Evolutionary conservation across 108 stramenopile species (phyloP).

Genomic region (Pseudonitzschia multistriata): DNA sequence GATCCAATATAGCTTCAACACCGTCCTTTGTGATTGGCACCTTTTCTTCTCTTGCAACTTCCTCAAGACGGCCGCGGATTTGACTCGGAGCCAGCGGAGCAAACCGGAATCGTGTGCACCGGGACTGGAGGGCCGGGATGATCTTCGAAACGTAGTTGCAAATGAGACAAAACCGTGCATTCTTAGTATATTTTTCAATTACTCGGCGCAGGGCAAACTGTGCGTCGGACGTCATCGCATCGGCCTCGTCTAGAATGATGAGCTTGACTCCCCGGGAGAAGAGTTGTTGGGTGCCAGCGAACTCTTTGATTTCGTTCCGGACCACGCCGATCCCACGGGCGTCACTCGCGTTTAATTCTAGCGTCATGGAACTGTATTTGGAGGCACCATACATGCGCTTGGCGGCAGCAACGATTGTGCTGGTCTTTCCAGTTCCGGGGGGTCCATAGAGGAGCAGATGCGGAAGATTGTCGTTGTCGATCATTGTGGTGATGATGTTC

Average conservation of each 20-base stretch:
- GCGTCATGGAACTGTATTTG: conserved; percentile 80
- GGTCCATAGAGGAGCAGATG: conserved; percentile 93
- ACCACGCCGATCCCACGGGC: conserved; percentile 89
- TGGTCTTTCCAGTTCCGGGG: conserved; percentile 89
- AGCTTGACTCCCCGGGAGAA: conserved; percentile 85
- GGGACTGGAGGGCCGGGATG: conserved; percentile 91
- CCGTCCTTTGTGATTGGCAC: conserved; percentile 65
- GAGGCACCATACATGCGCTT: conserved; percentile 89
- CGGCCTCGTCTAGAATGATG: conserved; percentile 92
- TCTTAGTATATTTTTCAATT: conserved; percentile 91
- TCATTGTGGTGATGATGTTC: conserved; percentile 67
- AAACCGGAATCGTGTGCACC: conserved; percentile 96
- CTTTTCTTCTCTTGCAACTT: conserved; percentile 70
- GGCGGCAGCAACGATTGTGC: conserved; percentile 92
- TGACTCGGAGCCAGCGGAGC: conserved; percentile 79
- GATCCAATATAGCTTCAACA: conserved; percentile 66
- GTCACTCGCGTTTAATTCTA: conserved; percentile 89
- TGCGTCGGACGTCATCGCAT: conserved; percentile 94
- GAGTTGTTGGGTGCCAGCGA: conserved; percentile 90
- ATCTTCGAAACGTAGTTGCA: conserved; percentile 97
- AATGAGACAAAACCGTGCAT: conserved; percentile 94
- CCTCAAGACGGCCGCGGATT: conserved; percentile 71
- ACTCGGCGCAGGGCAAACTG: conserved; percentile 89
- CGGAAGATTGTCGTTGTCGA: conserved; percentile 90
- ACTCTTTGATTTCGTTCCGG: conserved; percentile 94